Base-by-base conservation (phyloP, 768 basidiomycete species). In the Auriscalpium orientale region DNA sequence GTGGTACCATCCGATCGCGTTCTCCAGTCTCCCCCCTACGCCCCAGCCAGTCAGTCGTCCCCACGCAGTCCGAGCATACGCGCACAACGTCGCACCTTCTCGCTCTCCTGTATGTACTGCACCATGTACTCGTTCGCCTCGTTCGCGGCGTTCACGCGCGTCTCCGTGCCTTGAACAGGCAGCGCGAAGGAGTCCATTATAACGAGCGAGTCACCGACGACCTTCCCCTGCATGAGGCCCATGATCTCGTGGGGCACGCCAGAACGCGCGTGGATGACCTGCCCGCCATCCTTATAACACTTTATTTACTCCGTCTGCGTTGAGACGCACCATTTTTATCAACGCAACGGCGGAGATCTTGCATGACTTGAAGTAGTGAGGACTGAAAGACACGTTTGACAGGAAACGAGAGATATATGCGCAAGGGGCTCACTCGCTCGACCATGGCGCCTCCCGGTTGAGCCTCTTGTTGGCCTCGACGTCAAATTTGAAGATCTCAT, bases 61-160 rank as follows among this genome's bases (percentile, higher is more conserved):
- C 16, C 43, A 36, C 15, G 49, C 11, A 40, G 5, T 21, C n/a
- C 38, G 21, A 51, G 43, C 36, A 22, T 8, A 53, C 21, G n/a
- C 40, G 10, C 12, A 18, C 10, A 16, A 8, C 13, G 11, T 55
- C 78, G 56, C 56, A 91, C 94, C 75, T 86, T 85, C 65, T 90
- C 84, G 59, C 87, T 89, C 46, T 82, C 83, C 54, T 85, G 79
- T 46, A 89, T 83, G 66, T 92, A 98, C 65, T 91, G 87, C 56
- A 98, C 94, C 95, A 98, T 98, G 74, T 97, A 99, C 72, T 98
- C 95, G 65, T 93, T 90, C 15, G 95, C 95, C 71, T 95, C 95
- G 67, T 87, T 87, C 22, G 87, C 89, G 4, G 97, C 95, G 66
- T 97, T 98, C 46, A 99, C 95, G 52, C 95, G 86, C 46, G 97